Evolutionary conservation across 306 rosid species (phyloP), one percentile per base, ranked within the genome.

Genomic region (Rosa multiflora): DNA sequence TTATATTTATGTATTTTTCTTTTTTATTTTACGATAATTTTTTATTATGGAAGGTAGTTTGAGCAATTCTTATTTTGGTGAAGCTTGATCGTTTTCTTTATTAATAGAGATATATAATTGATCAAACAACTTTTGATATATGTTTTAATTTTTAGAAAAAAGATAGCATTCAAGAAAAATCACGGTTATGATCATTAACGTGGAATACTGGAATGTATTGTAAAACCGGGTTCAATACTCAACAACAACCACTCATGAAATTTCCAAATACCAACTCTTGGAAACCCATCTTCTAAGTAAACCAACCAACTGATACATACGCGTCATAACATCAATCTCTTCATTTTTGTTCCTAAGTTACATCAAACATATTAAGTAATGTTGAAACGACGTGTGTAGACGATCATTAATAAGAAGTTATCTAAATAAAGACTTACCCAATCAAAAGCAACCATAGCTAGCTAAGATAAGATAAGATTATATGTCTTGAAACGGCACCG

Each of bases 381-480:
- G 37, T 73, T 53, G 77, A 53, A 73, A 37, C 46, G 26, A 39
- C 49, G 51, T 66, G 44, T 35, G 23, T 40, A 40, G 51, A 14
- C n/a, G 76, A 53, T 73, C 0, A 26, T 26, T 0, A 3, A 23
- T 37, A 11, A 42, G 49, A 53, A 35, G 67, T 53, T 4, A 39
- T 37, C 64, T 8, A 17, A 49, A 51, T 35, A 20, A 9, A 12
- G 67, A 73, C 52, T 55, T 39, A 58, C 51, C 44, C 77, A 49
- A 53, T 35, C 48, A 67, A 73, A 73, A 40, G 77, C 67, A 73
- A 73, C 77, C 51, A 10, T 35, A 66, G 70, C 70, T 5, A 35
- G 17, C 51, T 40, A 73, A 20, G 67, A 73, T 73, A 73, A 73
- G 67, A 73, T 40, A n/a, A n/a, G 14, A 39, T 40, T 55, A 0